Percentiles rank a stretch among this genome's conserved stretches.
These are phyloP conservation scores for Torulaspora globosa DNA, from an alignment of 1,139 yeast genomes.

Conservation along the genomic window DNA sequence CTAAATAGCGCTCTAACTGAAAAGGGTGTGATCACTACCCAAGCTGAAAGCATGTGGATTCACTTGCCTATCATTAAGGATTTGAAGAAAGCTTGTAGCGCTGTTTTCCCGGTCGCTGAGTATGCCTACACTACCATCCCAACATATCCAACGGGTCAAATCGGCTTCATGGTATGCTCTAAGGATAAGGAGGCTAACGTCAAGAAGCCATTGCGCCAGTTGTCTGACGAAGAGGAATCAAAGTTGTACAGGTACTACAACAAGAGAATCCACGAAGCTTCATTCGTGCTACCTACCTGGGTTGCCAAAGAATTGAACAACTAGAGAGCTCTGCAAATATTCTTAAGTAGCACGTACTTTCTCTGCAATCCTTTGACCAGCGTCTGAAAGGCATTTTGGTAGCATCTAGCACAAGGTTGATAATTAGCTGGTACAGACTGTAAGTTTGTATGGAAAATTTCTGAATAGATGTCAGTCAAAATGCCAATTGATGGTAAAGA, in stretches of 20 bases:
- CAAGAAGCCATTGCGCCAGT: constrained; percentile 61
- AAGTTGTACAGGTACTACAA: constrained; percentile 74
- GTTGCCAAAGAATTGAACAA: constrained; percentile 48
- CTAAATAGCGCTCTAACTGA: constrained; percentile 75
- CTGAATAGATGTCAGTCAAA: background rate
- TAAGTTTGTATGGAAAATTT: background rate
- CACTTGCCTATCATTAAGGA: constrained; percentile 75
- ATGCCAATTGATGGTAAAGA: constrained; percentile 18
- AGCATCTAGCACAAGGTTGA: background rate
- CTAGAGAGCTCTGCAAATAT: background rate
- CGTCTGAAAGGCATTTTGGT: no score
- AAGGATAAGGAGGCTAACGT: constrained; percentile 65
- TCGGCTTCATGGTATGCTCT: constrained; percentile 90
- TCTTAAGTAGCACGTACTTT: constrained; percentile 16
- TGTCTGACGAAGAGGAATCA: constrained; percentile 59
- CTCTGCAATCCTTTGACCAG: background rate
- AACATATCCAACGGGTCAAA: constrained; percentile 90
- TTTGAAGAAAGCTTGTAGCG: constrained; percentile 67
- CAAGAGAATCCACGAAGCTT: constrained; percentile 72
- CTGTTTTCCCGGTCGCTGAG: constrained; percentile 82
- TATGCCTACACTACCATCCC: constrained; percentile 88
- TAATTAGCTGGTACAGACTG: background rate
- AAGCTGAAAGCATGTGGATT: constrained; percentile 88
- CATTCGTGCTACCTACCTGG: constrained; percentile 86
- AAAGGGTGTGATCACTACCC: constrained; percentile 86